Percentiles rank a stretch among this genome's conserved stretches.
Evolutionary conservation across 2,329 filamentous ascomycete genomes (phyloP).

Genomic region (Fusarium fujikuroi): DNA sequence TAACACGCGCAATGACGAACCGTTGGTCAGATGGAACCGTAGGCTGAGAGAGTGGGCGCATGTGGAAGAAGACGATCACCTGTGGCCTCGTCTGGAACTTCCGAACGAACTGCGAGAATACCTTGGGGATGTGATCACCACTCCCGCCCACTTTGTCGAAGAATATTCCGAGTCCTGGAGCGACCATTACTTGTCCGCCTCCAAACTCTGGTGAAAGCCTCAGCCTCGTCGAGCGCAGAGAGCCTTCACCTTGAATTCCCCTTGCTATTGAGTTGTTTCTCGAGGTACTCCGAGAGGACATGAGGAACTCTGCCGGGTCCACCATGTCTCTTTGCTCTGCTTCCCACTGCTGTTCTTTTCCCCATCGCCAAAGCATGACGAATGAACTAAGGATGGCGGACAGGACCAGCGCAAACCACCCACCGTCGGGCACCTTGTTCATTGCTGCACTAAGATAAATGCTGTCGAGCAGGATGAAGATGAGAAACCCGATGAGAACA

Average conservation of each 20-base stretch:
- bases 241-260: slow-evolving; percentile 24
- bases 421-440: slow-evolving; percentile 78
- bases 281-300: slow-evolving; percentile 41
- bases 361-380: slow-evolving; percentile 81
- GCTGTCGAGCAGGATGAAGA: slow-evolving; percentile 74
- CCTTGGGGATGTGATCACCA: slow-evolving; percentile 55
- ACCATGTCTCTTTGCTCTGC: slow-evolving; percentile 73
- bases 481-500: slow-evolving; percentile 70
- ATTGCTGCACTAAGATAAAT: slow-evolving; percentile 76
- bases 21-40: slow-evolving; percentile 61
- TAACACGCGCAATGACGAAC: slow-evolving; percentile 57
- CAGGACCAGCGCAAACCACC: slow-evolving; percentile 80
- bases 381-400: slow-evolving; percentile 69
- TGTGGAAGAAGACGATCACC: slow-evolving; percentile 79
- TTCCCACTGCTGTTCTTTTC: slow-evolving; percentile 81
- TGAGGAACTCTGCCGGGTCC: slow-evolving; percentile 53
- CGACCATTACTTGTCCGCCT: slow-evolving; percentile 56
- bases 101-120: slow-evolving; percentile 76
- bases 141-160: slow-evolving; percentile 81
- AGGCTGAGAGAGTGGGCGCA: slow-evolving; percentile 71
- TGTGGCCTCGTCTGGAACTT: slow-evolving; percentile 76
- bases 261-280: slow-evolving; percentile 39
- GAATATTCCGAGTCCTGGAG: slow-evolving; percentile 74
- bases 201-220: slow-evolving; percentile 54
- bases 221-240: slow-evolving; percentile 35